Conservation (phyloP, 805 yeast genomes). For the Ogataea neopini region DNA sequence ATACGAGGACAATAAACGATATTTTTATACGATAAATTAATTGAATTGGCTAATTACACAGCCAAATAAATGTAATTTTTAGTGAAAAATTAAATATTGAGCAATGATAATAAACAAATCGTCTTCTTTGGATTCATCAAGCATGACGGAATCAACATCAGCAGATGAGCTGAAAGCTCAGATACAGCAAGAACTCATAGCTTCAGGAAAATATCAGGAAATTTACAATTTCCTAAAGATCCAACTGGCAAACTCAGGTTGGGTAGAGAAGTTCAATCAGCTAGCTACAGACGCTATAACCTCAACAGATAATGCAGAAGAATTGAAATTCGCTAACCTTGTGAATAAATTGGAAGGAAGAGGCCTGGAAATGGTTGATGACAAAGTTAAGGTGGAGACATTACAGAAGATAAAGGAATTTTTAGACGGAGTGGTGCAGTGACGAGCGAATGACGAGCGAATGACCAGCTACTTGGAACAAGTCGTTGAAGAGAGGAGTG, state of each 20-base stretch:
- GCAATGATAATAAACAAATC: too few relatives aligned
- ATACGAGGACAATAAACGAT: too few relatives aligned
- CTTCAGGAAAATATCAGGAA: constrained; percentile 79
- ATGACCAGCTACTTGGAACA: too few relatives aligned
- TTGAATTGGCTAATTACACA: too few relatives aligned
- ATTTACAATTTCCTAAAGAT: constrained; percentile 64
- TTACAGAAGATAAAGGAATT: constrained; percentile 59
- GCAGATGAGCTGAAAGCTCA: constrained; percentile 47
- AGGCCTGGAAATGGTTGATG: constrained; percentile 72
- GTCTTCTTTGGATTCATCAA: too few relatives aligned
- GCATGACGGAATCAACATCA: constrained; percentile 20
- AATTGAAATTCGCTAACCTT: constrained; percentile 52
- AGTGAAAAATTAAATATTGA: too few relatives aligned
- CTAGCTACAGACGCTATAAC: constrained; percentile 50
- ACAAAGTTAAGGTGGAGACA: constrained; percentile 58
- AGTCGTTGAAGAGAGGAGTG: too few relatives aligned
- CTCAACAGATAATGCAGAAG: constrained; percentile 24
- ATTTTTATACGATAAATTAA: too few relatives aligned
- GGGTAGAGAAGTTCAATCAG: constrained; percentile 75
- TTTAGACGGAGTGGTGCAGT: constrained; percentile 50
- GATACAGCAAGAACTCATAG: constrained; percentile 68
- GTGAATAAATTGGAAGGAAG: constrained; percentile 56
- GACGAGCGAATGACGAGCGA: constrained; percentile 3
- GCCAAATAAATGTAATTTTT: too few relatives aligned
- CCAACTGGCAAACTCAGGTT: constrained; percentile 73